A percentile compares a stretch with the other conserved stretches of the same genome.
These are phyloP conservation scores for Chlorophyllum brunneum DNA, from an alignment of 768 basidiomycete genomes.

Conservation along the genomic window DNA sequence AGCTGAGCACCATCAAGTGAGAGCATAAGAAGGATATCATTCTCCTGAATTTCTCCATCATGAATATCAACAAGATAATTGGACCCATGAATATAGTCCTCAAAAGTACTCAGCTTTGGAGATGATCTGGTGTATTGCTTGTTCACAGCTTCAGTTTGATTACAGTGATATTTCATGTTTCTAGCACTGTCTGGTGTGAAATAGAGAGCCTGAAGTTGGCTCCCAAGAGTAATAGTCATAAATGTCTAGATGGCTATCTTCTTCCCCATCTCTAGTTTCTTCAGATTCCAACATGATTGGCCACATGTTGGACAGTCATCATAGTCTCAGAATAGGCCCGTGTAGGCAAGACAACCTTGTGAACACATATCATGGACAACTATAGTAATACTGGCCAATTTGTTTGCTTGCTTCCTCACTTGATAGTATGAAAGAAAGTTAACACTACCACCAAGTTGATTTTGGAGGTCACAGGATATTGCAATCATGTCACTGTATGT, in stretches of 20 bases:
- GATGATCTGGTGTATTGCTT: no score
- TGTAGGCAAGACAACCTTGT: constrained; percentile 30
- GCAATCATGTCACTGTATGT: not conserved
- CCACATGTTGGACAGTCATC: constrained; percentile 24
- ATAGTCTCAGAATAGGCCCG: constrained; percentile 18
- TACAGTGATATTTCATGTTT: not conserved
- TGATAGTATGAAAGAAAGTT: constrained; percentile 18
- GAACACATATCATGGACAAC: constrained; percentile 40
- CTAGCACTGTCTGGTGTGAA: constrained; percentile 3
- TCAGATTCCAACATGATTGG: constrained; percentile 21
- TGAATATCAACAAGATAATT: constrained; percentile 21
- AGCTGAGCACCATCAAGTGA: constrained; percentile 38
- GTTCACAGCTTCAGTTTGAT: not conserved
- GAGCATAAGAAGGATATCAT: constrained; percentile 27
- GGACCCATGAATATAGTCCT: constrained; percentile 24
- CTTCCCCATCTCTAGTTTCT: constrained; percentile 2
- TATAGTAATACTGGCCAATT: constrained; percentile 29
- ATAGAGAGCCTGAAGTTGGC: constrained; percentile 36
- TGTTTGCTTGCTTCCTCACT: constrained; percentile 21
- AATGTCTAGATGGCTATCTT: constrained; percentile 25
- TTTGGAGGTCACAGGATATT: not conserved
- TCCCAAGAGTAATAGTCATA: constrained; percentile 37
- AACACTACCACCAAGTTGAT: not conserved
- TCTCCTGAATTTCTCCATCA: constrained; percentile 19
- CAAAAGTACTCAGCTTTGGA: constrained; percentile 14